Percentiles rank a stretch among this genome's conserved stretches.
Evolutionary conservation across 768 basidiomycete genomes (phyloP).

Genomic region (Leccinellum rugosiceps): DNA sequence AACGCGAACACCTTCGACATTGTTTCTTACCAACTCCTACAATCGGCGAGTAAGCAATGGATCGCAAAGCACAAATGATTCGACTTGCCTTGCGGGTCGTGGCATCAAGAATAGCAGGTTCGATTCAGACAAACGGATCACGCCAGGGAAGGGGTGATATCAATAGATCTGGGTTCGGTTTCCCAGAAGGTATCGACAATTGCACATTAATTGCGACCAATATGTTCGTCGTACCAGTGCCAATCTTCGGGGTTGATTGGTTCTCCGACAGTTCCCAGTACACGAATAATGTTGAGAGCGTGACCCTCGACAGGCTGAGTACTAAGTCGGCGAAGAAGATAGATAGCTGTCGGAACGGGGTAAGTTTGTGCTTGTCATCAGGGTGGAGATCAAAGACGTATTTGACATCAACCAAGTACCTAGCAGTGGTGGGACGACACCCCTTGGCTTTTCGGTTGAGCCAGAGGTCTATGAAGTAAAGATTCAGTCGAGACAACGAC

Average conservation of each 20-base stretch:
- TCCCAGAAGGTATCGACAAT: constrained; percentile 97
- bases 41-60: not conserved
- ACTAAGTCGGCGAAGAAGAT: constrained; percentile 83
- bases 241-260: constrained; percentile 99
- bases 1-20: constrained; percentile 87
- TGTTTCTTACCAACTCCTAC: constrained; percentile 68
- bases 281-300: constrained; percentile 79
- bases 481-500: constrained; percentile 2
- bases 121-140: constrained; percentile 94
- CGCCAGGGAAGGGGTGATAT: constrained; percentile 96
- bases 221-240: constrained; percentile 98
- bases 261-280: constrained; percentile 92
- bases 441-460: constrained; percentile 95
- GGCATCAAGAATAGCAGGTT: constrained; percentile 85
- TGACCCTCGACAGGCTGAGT: constrained; percentile 79
- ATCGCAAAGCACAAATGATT: not conserved
- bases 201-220: constrained; percentile 83
- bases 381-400: constrained; percentile 97
- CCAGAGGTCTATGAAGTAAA: constrained; percentile 69
- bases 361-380: constrained; percentile 96
- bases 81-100: constrained; percentile 58
- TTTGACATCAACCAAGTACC: constrained; percentile 94
- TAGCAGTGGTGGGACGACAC: constrained; percentile 86
- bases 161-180: constrained; percentile 96
- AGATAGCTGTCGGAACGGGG: constrained; percentile 91